phyloP scores from a whole-genome alignment of 495 filamentous ascomycete genomes.

The Podospora tetraspora region DNA sequence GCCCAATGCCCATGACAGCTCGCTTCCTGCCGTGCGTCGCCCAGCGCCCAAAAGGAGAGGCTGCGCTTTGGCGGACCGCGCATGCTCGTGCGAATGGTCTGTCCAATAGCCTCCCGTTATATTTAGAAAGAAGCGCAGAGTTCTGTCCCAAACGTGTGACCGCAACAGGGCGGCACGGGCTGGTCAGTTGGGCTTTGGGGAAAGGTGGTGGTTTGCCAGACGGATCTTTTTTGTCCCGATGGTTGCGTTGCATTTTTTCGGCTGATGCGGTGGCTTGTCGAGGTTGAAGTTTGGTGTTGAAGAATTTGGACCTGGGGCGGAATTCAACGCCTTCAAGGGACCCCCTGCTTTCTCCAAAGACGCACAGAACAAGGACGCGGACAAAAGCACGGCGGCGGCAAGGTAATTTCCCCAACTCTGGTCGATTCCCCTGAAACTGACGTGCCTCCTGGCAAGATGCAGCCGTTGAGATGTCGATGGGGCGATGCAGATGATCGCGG shows the following conservation, averaged over 20 bases:
- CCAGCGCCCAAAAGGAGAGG: background rate
- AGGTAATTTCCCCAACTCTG: background rate
- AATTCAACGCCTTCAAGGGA: background rate
- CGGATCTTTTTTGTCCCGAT: background rate
- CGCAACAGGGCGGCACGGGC: background rate
- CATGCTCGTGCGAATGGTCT: background rate
- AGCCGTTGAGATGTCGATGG: background rate
- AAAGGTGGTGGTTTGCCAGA: background rate
- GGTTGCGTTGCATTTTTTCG: background rate
- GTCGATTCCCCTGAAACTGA: background rate
- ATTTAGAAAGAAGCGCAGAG: background rate
- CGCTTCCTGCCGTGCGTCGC: background rate
- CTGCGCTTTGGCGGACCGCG: background rate
- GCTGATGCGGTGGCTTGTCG: background rate
- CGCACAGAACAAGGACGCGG: background rate
- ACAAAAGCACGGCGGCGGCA: background rate
- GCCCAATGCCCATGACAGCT: background rate
- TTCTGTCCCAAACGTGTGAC: background rate
- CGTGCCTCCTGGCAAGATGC: background rate
- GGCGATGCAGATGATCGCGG: background rate
- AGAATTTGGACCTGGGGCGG: background rate
- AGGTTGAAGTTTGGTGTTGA: background rate
- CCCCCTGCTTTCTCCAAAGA: background rate
- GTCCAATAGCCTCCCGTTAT: background rate
- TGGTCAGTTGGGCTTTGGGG: background rate